Evolutionary conservation across 164 flowering plant species (phyloP).

Genomic region (Houttuynia cordata): DNA sequence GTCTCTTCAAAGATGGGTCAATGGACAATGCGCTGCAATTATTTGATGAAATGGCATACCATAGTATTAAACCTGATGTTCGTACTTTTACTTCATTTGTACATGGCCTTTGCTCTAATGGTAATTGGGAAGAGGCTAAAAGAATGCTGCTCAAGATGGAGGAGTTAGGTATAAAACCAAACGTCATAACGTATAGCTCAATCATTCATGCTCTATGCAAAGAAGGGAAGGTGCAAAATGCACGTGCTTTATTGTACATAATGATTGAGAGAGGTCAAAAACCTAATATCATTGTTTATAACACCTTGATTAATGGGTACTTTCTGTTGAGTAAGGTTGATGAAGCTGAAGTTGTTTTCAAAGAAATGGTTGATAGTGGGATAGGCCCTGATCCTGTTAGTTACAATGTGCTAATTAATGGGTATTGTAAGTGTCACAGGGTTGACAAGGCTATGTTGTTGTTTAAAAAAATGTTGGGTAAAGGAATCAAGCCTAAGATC

Average conservation of each 20-base stretch:
- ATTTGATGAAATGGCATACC: conserved; percentile 41
- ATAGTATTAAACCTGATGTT: conserved; percentile 51
- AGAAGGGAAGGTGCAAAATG: conserved; percentile 39
- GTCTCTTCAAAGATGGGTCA: conserved; percentile 63
- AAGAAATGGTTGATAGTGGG: conserved; percentile 51
- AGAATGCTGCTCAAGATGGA: conserved; percentile 38
- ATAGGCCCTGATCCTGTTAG: conserved; percentile 61
- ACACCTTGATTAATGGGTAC: conserved; percentile 72
- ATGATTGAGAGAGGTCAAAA: conserved; percentile 52
- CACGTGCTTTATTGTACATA: conserved; percentile 41
- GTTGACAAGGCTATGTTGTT: conserved; percentile 38
- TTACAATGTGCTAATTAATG: conserved; percentile 68
- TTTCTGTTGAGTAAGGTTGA: conserved; percentile 41
- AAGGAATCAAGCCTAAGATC: conserved; percentile 68
- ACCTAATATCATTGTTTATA: conserved; percentile 59
- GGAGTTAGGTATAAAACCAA: conserved; percentile 44
- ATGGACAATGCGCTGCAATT: conserved; percentile 45
- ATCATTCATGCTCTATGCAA: conserved; percentile 56
- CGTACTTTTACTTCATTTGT: conserved; percentile 71
- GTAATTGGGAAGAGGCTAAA: conserved; percentile 51
- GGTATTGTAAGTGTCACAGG: conserved; percentile 63
- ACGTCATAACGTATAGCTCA: conserved; percentile 73
- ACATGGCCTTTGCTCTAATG: conserved; percentile 54
- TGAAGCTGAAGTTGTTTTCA: conserved; percentile 59
- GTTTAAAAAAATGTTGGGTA: conserved; percentile 67